These are phyloP conservation scores for Penicillium vulpinum DNA, from an alignment of 2,329 filamentous ascomycete species.

Conservation along the genomic window DNA sequence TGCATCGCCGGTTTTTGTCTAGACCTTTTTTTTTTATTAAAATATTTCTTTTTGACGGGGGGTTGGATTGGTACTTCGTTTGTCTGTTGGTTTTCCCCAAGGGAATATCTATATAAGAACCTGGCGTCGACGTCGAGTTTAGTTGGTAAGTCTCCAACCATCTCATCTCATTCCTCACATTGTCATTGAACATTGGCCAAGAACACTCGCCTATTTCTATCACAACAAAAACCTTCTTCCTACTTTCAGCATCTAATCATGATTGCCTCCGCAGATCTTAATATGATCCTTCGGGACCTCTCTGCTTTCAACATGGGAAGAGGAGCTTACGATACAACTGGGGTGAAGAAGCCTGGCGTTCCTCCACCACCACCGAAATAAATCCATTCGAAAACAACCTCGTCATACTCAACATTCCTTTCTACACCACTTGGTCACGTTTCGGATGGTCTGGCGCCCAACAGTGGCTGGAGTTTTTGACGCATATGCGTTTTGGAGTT, in stretches of 20 bases:
- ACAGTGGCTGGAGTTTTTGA: slow-evolving; percentile 28
- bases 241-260: slow-evolving; percentile 30
- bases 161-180: slow-evolving; percentile 21
- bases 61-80: slow-evolving; percentile 27
- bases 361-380: slow-evolving; percentile 47
- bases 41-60: slow-evolving; percentile 19
- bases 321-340: slow-evolving; percentile 54
- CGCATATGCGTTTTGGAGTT: slow-evolving; percentile 29
- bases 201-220: background rate
- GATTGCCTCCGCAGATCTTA: slow-evolving; percentile 33
- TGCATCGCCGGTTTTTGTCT: slow-evolving; percentile 29
- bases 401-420: slow-evolving; percentile 18
- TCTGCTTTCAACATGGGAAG: slow-evolving; percentile 52
- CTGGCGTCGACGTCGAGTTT: slow-evolving; percentile 21
- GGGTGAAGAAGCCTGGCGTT: slow-evolving; percentile 50
- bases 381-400: slow-evolving; percentile 20
- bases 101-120: slow-evolving; percentile 25
- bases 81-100: slow-evolving; percentile 15
- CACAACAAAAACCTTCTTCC: background rate
- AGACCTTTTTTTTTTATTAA: slow-evolving; percentile 16
- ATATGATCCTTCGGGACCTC: slow-evolving; percentile 44
- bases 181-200: slow-evolving; percentile 2
- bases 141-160: slow-evolving; percentile 21
- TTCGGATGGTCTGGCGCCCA: slow-evolving; percentile 23
- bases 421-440: slow-evolving; percentile 22